Conservation (phyloP, 805 yeast species). For the Saccharomyces cerevisiae region DNA sequence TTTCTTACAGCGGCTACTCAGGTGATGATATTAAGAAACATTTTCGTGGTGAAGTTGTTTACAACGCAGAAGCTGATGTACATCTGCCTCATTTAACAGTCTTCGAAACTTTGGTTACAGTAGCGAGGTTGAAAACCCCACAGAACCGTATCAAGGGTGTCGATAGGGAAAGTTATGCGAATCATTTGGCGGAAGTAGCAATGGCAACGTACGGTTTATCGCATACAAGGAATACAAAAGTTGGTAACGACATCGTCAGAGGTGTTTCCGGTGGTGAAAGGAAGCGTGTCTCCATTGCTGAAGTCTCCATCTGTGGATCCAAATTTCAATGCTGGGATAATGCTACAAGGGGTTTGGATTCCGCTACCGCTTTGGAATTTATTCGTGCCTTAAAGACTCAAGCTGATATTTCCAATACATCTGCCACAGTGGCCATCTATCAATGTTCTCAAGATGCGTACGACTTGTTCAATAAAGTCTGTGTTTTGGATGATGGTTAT, state of each 20-base stretch:
- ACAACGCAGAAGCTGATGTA: constrained; percentile 54
- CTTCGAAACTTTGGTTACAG: constrained; percentile 47
- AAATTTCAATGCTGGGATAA: constrained; percentile 48
- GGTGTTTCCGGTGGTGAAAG: constrained; percentile 75
- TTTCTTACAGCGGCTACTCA: constrained; percentile 44
- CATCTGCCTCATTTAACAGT: constrained; percentile 59
- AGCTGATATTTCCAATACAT: constrained; percentile 40
- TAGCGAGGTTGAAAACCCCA: constrained; percentile 49
- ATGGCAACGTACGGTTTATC: constrained; percentile 44
- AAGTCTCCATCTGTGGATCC: constrained; percentile 45
- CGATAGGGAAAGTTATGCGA: constrained; percentile 39
- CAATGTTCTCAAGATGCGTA: constrained; percentile 51
- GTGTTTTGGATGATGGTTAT: constrained; percentile 46
- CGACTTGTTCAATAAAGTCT: constrained; percentile 46
- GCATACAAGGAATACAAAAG: constrained; percentile 56
- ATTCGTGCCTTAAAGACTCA: constrained; percentile 45
- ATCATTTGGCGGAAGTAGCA: constrained; percentile 41
- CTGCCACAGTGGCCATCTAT: constrained; percentile 55
- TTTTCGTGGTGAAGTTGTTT: constrained; percentile 54
- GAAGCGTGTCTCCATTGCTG: constrained; percentile 67
- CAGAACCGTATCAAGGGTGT: constrained; percentile 45
- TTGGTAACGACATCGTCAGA: constrained; percentile 52
- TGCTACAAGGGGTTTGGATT: constrained; percentile 58
- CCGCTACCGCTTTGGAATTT: constrained; percentile 54
- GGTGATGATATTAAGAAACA: constrained; percentile 26